Conservation (phyloP, 257 asterid genomes). For the Asclepias syriaca region DNA sequence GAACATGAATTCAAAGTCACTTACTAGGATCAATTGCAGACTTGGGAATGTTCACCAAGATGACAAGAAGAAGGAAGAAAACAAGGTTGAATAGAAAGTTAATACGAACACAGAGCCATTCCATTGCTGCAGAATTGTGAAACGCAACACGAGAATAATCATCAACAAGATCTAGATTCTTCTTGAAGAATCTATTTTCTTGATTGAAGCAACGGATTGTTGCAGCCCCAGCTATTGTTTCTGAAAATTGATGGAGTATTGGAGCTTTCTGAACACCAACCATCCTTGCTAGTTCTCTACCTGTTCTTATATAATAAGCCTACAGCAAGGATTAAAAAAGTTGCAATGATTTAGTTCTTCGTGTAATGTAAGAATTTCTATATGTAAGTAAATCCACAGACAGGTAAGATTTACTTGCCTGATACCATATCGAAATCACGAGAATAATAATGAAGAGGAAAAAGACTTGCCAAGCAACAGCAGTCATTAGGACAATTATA, state of each 20-base stretch:
- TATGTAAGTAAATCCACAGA: not conserved
- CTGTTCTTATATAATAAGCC: conserved; percentile 65
- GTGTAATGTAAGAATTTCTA: not conserved
- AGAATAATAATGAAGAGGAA: conserved; percentile 53
- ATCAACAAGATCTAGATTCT: conserved; percentile 43
- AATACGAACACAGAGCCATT: conserved; percentile 78
- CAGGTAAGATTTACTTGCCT: conserved; percentile 29
- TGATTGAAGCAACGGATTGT: conserved; percentile 70
- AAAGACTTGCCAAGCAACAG: conserved; percentile 72
- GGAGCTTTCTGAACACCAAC: conserved; percentile 72
- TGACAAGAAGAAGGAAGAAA: conserved; percentile 67
- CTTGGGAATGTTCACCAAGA: conserved; percentile 64
- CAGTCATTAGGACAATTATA: conserved; percentile 67
- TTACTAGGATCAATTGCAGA: conserved; percentile 78
- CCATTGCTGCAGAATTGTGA: conserved; percentile 72
- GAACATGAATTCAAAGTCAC: conserved; percentile 12
- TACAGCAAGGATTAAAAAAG: conserved; percentile 15
- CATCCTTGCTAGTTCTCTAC: conserved; percentile 85
- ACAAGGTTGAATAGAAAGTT: conserved; percentile 82
- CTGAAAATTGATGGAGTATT: conserved; percentile 75
- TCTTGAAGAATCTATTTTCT: conserved; percentile 48
- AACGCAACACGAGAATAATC: conserved; percentile 71
- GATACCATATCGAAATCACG: conserved; percentile 70
- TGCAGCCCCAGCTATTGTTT: conserved; percentile 63
- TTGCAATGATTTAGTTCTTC: not conserved